Evolutionary conservation across 2,329 filamentous ascomycete genomes (phyloP).

Genomic region (Neofusicoccum sp.): DNA sequence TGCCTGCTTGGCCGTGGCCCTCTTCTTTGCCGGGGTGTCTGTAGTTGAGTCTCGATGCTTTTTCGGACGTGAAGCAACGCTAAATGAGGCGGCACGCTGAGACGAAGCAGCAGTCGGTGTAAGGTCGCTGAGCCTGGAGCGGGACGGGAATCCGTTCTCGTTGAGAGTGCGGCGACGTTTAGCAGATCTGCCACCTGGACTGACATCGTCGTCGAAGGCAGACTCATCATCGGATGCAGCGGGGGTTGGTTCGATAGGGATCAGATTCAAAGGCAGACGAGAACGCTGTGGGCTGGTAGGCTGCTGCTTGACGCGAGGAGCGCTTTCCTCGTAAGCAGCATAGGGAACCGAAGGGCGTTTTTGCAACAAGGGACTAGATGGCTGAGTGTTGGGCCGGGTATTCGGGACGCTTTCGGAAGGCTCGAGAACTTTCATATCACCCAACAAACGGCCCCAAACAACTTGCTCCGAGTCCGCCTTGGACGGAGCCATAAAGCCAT

Average conservation of each 20-base stretch:
- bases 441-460: constrained; percentile 28
- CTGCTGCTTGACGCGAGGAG: constrained; percentile 5
- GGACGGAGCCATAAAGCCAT: constrained; percentile 20
- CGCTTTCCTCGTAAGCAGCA: not conserved
- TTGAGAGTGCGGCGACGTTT: constrained; percentile 14
- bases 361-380: constrained; percentile 1
- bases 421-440: constrained; percentile 9
- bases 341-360: not conserved
- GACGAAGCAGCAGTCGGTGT: not conserved
- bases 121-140: not conserved
- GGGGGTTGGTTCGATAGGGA: constrained; percentile 7
- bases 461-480: constrained; percentile 25
- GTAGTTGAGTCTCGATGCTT: constrained; percentile 29
- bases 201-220: constrained; percentile 4
- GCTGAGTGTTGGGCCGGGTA: constrained; percentile 8
- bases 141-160: constrained; percentile 4
- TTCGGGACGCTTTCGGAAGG: not conserved
- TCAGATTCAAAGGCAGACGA: not conserved
- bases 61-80: constrained; percentile 2
- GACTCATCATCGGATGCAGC: constrained; percentile 9
- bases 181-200: constrained; percentile 5
- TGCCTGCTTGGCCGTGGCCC: not conserved
- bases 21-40: constrained; percentile 6
- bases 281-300: not conserved
- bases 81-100: constrained; percentile 14